A percentile compares a stretch with the other conserved stretches of the same genome.
These are phyloP conservation scores for Piper longum DNA, from an alignment of 164 flowering plant species.

Conservation along the genomic window DNA sequence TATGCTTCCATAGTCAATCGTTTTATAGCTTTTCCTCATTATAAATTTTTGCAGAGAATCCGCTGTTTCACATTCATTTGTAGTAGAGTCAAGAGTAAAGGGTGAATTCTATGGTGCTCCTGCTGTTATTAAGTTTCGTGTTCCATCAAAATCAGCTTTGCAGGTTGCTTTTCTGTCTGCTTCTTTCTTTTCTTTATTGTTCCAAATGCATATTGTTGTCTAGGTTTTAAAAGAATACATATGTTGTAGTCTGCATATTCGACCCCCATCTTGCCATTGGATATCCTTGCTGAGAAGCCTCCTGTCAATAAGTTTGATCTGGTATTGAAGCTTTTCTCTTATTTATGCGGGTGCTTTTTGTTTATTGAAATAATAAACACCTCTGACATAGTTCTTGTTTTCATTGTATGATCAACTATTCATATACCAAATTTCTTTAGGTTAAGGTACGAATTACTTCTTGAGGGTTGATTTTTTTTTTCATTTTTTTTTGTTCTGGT, in stretches of 20 bases:
- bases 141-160: constrained; percentile 68
- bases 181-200: background rate
- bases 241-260: constrained; percentile 60
- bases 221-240: background rate
- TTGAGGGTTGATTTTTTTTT: background rate
- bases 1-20: too few species aligned
- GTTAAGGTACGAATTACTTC: constrained; percentile 48
- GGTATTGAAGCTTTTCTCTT: constrained; percentile 20
- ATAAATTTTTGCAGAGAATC: constrained; percentile 39
- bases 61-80: constrained; percentile 64
- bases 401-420: constrained; percentile 5
- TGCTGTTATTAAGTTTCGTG: constrained; percentile 66
- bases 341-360: background rate
- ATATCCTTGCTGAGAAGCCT: constrained; percentile 71
- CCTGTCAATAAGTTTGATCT: constrained; percentile 69
- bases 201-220: background rate
- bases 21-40: background rate
- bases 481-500: background rate
- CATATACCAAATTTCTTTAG: constrained; percentile 25
- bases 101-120: constrained; percentile 57
- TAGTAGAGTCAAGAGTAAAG: constrained; percentile 52
- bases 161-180: constrained; percentile 33
- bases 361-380: background rate
- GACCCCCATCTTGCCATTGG: constrained; percentile 66
- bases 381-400: background rate